These are phyloP conservation scores for Saprolegnia parasitica DNA, from an alignment of 352 stramenopile genomes.

Conservation along the genomic window DNA sequence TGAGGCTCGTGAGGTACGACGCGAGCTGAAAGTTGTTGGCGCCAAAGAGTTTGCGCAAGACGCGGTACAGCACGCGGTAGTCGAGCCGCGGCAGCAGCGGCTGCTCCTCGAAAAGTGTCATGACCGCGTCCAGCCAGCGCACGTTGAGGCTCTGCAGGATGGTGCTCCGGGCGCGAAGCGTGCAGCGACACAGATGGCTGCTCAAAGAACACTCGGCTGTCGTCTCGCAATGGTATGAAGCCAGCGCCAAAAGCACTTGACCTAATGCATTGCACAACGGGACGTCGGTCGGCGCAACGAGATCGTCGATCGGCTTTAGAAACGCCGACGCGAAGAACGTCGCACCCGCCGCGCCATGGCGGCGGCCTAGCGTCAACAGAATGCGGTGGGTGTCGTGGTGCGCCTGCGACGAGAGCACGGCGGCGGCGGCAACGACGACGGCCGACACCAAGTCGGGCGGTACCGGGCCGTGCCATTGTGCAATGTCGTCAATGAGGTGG, in stretches of 20 bases:
- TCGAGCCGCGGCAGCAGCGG: background rate
- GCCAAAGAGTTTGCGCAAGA: slow-evolving; percentile 1
- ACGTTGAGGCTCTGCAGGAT: background rate
- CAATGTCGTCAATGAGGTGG: background rate
- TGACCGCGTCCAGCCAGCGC: background rate
- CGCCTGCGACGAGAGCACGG: background rate
- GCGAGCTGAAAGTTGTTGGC: background rate
- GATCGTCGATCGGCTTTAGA: background rate
- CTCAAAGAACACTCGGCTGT: background rate
- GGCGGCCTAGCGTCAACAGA: background rate
- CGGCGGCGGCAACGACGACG: background rate
- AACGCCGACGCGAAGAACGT: slow-evolving; percentile 1
- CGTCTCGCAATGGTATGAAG: background rate
- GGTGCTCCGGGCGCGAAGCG: background rate
- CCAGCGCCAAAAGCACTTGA: background rate
- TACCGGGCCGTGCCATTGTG: background rate
- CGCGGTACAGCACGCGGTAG: background rate
- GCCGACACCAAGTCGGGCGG: background rate
- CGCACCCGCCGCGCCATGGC: background rate
- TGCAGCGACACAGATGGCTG: background rate
- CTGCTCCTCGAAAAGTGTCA: background rate
- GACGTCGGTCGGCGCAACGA: background rate
- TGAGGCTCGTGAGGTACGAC: background rate
- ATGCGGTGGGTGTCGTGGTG: background rate
- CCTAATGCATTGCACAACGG: background rate